Evolutionary conservation across 2,329 filamentous ascomycete genomes (phyloP).

Genomic region (Trichoderma simmonsii): DNA sequence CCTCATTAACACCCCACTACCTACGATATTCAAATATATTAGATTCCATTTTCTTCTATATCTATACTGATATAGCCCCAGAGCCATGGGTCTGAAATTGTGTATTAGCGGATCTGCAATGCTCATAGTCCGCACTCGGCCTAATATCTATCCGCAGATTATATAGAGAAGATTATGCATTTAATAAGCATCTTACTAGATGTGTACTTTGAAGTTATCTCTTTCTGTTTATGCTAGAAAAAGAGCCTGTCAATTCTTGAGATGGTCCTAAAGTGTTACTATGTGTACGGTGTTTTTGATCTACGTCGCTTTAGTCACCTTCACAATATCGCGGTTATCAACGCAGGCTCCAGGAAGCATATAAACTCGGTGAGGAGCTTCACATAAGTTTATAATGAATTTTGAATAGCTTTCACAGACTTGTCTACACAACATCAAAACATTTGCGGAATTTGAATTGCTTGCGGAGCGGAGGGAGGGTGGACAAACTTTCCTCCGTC

Average conservation of each 20-base stretch:
- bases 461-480: background rate
- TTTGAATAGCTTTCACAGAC: background rate
- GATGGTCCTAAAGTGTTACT: no score
- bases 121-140: background rate
- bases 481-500: background rate
- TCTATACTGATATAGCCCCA: background rate
- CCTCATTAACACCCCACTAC: background rate
- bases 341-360: background rate
- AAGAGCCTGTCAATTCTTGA: background rate
- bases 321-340: background rate
- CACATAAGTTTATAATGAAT: background rate
- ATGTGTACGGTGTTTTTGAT: background rate
- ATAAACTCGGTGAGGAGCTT: background rate
- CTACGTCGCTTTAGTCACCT: background rate
- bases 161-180: background rate
- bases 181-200: background rate
- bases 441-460: background rate
- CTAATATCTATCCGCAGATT: background rate
- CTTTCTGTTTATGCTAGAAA: background rate
- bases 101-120: background rate
- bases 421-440: background rate
- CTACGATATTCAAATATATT: background rate
- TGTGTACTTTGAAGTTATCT: background rate
- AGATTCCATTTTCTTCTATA: background rate
- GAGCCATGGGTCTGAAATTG: background rate